These are phyloP conservation scores for Nannochloropsis oceanica DNA, from an alignment of 108 stramenopile genomes.

Conservation along the genomic window DNA sequence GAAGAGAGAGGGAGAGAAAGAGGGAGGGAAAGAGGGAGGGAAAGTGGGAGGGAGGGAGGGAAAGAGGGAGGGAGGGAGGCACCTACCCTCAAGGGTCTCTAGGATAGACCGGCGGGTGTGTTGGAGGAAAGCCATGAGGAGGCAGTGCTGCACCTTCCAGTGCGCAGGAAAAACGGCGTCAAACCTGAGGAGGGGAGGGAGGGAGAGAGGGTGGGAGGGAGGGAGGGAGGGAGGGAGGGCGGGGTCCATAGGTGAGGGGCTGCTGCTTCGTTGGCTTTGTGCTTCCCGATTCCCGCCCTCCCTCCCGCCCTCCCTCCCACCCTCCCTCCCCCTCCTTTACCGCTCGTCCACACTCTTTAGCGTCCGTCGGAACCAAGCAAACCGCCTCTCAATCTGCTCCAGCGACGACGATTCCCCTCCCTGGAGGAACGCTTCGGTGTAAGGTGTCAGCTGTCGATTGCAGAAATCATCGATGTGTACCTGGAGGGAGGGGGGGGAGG, in stretches of 20 bases:
- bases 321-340: slow-evolving; percentile 6
- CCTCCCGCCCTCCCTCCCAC: background rate
- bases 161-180: slow-evolving; percentile 67
- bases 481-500: background rate
- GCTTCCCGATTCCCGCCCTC: background rate
- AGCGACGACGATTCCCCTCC: slow-evolving; percentile 25
- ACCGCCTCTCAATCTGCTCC: slow-evolving; percentile 76
- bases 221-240: no score
- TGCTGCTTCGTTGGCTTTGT: background rate
- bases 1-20: background rate
- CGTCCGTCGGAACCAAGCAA: slow-evolving; percentile 73
- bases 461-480: slow-evolving; percentile 59
- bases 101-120: slow-evolving; percentile 1
- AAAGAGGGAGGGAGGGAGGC: background rate
- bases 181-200: slow-evolving; percentile 6
- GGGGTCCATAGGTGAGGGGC: background rate
- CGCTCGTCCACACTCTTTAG: slow-evolving; percentile 51
- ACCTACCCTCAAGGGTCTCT: background rate
- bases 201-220: no score
- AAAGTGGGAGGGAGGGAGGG: background rate
- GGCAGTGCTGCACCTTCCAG: slow-evolving; percentile 57
- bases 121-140: background rate
- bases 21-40: background rate
- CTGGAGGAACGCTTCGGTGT: slow-evolving; percentile 46
- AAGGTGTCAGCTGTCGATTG: slow-evolving; percentile 62